Evolutionary conservation across 1,139 yeast genomes (phyloP), one percentile per base, ranked within the genome.

Genomic region (Debaryomycetaceae sp.): DNA sequence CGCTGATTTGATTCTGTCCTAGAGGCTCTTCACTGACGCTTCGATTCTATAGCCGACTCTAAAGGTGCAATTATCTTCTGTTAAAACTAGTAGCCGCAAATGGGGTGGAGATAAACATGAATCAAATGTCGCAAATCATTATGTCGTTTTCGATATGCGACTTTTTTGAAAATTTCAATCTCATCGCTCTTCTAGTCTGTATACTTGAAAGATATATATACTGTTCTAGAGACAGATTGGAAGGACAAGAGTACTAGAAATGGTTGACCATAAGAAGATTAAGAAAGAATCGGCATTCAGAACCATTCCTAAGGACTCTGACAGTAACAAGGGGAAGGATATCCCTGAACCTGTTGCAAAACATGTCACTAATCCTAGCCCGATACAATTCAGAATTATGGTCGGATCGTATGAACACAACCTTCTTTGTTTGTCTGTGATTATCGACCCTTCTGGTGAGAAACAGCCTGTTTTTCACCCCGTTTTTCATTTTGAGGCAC

Each of bases 331-430:
- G 13, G 36, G 13, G 4, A 36, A 41, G 22, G 20, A 41, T 6
- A 14, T 22, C 11, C 23, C 42, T 17, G 20, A 17, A 34, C 20
- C 7, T 34, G 34, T 9, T 6, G 42, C 11, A 34, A 34, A 13
- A 7, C 11, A 13, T 2, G n/a, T 11, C 9, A 40, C 22, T 34
- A 24, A 44, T 23, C 40, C 43, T 8, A 52, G 60, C 6, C 31
- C 31, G 4, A 11, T 11, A 7, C 77, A 71, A 56, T 86, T 93
- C 53, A 75, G 99, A 58, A 81, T 93, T 36, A 78, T 93, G 58
- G 95, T 89, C 7, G 99, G 98, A 22, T 90, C 98, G 1, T 93
- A 95, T 58, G 99, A 95, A 67, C 99, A 95, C 67, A 89, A 90
- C 51, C 68, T 95, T 41, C 69, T 91, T 41, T 90, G 98, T 69